Evolutionary conservation across 225 moss, liverwort and hornwort genomes (phyloP), one percentile per base, ranked within the genome.

Genomic region (Ulota crispa): DNA sequence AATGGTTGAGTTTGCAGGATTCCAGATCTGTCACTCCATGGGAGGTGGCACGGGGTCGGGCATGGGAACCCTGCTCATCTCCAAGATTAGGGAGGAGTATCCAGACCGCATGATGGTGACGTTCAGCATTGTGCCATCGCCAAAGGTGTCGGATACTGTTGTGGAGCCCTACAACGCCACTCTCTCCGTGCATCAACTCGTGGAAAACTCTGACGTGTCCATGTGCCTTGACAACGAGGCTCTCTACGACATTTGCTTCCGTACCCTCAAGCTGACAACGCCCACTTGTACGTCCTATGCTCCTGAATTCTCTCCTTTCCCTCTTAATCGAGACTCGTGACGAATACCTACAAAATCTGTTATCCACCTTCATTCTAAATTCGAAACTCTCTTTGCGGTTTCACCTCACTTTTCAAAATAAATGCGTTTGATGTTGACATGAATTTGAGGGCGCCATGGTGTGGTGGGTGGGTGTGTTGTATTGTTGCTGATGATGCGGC

Each of bases 121-220:
- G 13, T 90, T 90, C 64, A 86, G 86, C 74, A 85, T 90, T 20
- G 86, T 90, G 55, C 90, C 90, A 7, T 90, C 90, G 1, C 90
- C 90, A 0, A 90, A 90, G 59, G 90, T 90, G 62, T 90, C 90
- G 4, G 90, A 90, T 45, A 89, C 89, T 2, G 89, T 89, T 0
- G 89, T 89, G 20, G 89, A 89, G 85, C 89, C 89, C 63, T 89
- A 90, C 83, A 90, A 90, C 43, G 90, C 90, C 50, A 90, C 90
- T 36, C 84, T 89, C 34, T 90, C 89, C 6, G 89, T 89, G 63
- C 89, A 89, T 87, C 89, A 89, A 31, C 86, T 89, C 5, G 89
- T 89, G 21, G 89, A 89, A 41, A 89, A 89, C 43, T 86, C 89
- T 15, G 89, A 89, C 57, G 86, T 86, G 18, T 90, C 87, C 70